Evolutionary conservation across 2,329 filamentous ascomycete genomes (phyloP), one percentile per base, ranked within the genome.

Genomic region (Tothia fuscella): DNA sequence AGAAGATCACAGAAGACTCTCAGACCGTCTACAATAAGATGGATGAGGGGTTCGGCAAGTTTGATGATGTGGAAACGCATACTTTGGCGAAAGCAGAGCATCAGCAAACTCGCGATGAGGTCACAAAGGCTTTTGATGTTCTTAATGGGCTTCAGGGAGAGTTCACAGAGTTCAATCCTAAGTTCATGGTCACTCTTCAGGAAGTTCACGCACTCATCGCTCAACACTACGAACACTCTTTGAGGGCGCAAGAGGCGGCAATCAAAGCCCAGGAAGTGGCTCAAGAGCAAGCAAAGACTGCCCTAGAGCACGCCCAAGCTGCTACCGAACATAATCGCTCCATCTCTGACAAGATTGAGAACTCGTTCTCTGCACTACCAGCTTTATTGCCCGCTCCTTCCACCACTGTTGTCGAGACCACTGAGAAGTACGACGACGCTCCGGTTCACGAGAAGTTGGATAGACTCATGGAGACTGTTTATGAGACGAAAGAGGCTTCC

Each of bases 211-310:
- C 77, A 6, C 71, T 93, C 19, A 83, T 94, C 42, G 81, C 78
- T 19, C 76, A 93, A 56, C 88, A 96, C 57, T 94, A 82, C 53
- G 86, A 93, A 51, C 84, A 93, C 55, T 82, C 86, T 12, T 86
- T 88, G 60, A 71, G 74, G 33, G 57, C 63, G 9, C 55, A 57
- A 22, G 53, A 59, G 6, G 48, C 48, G 2, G n/a, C n/a, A n/a
- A n/a, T n/a, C n/a, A n/a, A n/a, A n/a, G n/a, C n/a, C n/a, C n/a
- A n/a, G n/a, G n/a, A n/a, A n/a, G n/a, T n/a, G n/a, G 55, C 56
- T 12, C 53, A 51, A 14, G 53, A 67, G 44, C 58, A 62, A 6
- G 55, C 62, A 22, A 59, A 58, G 20, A 52, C 56, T 16, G 58
- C 61, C 32, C 57, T 64, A 14, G 65, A 67, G 44, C 59, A 62